Evolutionary conservation across 176 grass and related monocot species (phyloP), one percentile per base, ranked within the genome.

Genomic region (Tillandsia leiboldiana): DNA sequence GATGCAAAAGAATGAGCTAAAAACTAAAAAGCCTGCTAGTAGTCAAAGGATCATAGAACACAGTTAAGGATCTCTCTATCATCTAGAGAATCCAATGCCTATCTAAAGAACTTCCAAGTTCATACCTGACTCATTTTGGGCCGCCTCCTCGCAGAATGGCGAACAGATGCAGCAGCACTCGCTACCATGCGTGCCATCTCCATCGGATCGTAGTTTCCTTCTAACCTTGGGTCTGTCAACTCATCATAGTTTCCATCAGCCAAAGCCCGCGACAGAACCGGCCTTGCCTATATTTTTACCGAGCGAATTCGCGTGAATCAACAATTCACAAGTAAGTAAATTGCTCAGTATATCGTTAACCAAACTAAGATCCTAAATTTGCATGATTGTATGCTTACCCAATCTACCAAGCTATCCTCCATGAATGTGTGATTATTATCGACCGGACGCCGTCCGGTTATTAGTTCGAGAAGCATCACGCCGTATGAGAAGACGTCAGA

Each of bases 111-210:
- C 8, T 42, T 42, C 33, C 20, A 20, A 42, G 22, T 18, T 61
- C n/a, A 61, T 61, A 61, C 81, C 74, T 78, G 74, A 61, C 86
- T 85, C 86, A 85, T 89, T 76, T 77, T 89, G 69, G 86, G 86
- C 6, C 86, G 82, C 2, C 75, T 69, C 9, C 75, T 77, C 13
- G 66, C 87, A 48, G 82, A 80, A 77, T 85, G 87, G 50, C 76
- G 87, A 70, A 89, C 72, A 20, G 68, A 53, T 9, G 76, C 87
- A 14, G 75, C 87, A 50, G 87, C 87, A 48, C 59, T 33, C n/a
- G 82, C 76, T 1, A 79, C 79, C 67, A 89, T 53, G 29, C 79
- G 78, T 42, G 82, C 82, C 8, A 73, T 77, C 75, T 89, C 82
- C 22, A 26, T 70, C 4, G 11, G 12, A 51, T 85, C 71, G 61